Base-by-base conservation (phyloP, 176 grass and related monocot genomes). In the Saccharum spontaneum region DNA sequence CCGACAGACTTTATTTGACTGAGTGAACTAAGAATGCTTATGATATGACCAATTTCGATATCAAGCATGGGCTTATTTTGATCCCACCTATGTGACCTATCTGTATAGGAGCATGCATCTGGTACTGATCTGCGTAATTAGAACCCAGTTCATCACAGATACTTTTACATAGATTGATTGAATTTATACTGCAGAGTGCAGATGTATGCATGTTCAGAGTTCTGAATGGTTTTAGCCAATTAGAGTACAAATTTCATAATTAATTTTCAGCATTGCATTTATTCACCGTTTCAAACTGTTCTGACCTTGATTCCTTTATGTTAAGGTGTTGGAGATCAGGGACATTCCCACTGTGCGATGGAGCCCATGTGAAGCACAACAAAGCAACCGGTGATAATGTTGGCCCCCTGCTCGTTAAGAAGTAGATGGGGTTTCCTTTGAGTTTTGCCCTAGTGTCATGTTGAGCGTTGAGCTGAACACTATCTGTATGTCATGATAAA, bases 331-430 rank as follows among this genome's bases (percentile, higher is more conserved):
- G 93, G 97, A 98, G 93, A 77, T 98, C 93, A 34, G 93, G 89
- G 26, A 95, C 97, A 79, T 98, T 98, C 71, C 93, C 97, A 36
- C 89, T 98, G 34, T 98, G 97, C 26, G 97, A 98, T 50, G 97
- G 97, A 79, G 38, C 85, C 75, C 97, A 98, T 85, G 89, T 86
- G 81, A 95, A 94, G 93, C 97, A 98, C 93, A 98, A 98, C 84
- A 95, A 98, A 83, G 91, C 87, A 30, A 98, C 93, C 24, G 93
- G 96, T 14, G 96, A 98, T 85, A 98, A 98, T 26, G 96, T 95
- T 4, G 97, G 97, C 0, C 97, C 97, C 37, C 73, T 98, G 86
- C 97, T 98, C 37, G 80, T 95, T 23, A 98, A 98, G 84, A 98
- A 95, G 81, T 94, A 88, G 83, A 76, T 37, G 70, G 22, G 14